Conservation (phyloP, 148 eudicot genomes). For the Vaccinium darrowii region DNA sequence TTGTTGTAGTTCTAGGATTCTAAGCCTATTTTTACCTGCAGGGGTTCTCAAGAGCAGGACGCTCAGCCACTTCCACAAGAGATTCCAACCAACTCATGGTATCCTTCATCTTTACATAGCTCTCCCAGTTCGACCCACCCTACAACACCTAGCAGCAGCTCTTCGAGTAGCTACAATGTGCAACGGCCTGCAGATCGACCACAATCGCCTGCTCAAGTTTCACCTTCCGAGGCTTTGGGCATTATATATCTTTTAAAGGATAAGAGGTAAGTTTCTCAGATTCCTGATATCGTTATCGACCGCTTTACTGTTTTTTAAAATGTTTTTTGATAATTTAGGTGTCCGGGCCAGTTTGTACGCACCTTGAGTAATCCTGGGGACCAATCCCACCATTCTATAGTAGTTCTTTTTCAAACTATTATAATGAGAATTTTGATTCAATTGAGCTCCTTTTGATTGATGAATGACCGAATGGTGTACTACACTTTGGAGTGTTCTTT, state of each 20-base stretch:
- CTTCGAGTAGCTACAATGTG: slow-evolving; percentile 45
- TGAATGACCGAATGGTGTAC: neutral
- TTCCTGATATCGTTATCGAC: neutral
- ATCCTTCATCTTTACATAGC: slow-evolving; percentile 62
- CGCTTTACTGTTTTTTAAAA: neutral
- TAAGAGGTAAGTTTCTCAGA: slow-evolving; percentile 52
- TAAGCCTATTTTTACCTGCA: slow-evolving; percentile 21
- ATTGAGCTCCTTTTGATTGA: neutral
- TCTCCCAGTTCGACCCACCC: slow-evolving; percentile 75
- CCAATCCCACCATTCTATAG: too few relatives aligned
- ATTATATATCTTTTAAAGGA: slow-evolving; percentile 64
- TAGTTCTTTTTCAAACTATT: neutral
- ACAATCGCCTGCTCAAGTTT: slow-evolving; percentile 61
- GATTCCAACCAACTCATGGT: slow-evolving; percentile 62
- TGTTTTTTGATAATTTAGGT: too few relatives aligned
- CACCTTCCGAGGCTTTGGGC: slow-evolving; percentile 90
- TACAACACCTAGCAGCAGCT: slow-evolving; percentile 53
- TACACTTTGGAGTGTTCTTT: neutral
- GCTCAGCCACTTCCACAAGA: slow-evolving; percentile 64
- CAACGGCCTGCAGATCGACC: slow-evolving; percentile 56
- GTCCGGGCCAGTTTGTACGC: too few relatives aligned
- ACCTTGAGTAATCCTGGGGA: too few relatives aligned
- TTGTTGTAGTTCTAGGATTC: neutral
- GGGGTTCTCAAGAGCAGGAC: slow-evolving; percentile 91
- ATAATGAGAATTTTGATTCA: neutral